Conservation (phyloP, 345 rosid species). For the Psidium friedrichsthalianum region DNA sequence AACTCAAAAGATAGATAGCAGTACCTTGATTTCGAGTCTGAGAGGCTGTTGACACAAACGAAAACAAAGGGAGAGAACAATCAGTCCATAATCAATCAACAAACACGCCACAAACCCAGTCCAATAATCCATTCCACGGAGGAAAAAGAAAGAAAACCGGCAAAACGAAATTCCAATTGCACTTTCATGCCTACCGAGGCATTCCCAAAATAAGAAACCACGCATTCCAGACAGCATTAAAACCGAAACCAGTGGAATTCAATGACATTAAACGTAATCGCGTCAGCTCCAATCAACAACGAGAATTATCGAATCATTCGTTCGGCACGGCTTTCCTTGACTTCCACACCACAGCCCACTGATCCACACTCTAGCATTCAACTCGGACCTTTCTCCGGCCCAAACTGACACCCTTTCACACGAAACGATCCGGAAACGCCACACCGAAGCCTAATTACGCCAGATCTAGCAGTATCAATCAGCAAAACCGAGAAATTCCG, state of each 20-base stretch:
- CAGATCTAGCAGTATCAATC: background rate
- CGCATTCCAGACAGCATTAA: background rate
- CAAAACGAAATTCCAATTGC: background rate
- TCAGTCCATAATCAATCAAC: background rate
- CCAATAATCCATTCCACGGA: background rate
- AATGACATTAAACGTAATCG: background rate
- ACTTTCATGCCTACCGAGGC: background rate
- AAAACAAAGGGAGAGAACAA: background rate
- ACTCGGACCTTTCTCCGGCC: background rate
- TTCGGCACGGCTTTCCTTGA: background rate
- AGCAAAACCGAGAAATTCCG: background rate
- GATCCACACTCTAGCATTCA: background rate
- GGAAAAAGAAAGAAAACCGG: background rate
- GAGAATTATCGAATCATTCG: background rate
- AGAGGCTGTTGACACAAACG: constrained; percentile 1
- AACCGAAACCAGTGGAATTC: background rate
- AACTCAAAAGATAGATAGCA: background rate
- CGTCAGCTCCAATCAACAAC: background rate
- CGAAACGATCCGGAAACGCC: background rate
- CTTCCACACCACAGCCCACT: background rate
- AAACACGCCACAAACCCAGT: background rate
- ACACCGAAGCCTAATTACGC: background rate
- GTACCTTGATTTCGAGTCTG: constrained; percentile 10
- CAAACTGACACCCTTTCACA: background rate
- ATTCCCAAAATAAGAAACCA: background rate